Evolutionary conservation across 179 eudicot genomes (phyloP).

Genomic region (Sideroxylon spinosum): DNA sequence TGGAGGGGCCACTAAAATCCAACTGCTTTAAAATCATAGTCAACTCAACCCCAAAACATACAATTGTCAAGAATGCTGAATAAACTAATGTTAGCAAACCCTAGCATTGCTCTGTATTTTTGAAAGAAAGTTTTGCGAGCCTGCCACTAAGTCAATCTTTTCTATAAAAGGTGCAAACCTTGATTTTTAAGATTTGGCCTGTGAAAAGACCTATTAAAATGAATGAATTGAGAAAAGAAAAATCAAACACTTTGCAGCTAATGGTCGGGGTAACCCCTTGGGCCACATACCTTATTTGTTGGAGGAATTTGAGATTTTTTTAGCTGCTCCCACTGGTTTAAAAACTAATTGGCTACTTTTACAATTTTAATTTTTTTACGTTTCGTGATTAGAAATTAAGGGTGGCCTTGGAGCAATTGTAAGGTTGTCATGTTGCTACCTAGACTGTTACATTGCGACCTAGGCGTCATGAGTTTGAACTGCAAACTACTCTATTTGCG

Average conservation of each 20-base stretch:
- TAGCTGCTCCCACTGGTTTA: neutral
- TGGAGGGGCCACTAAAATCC: neutral
- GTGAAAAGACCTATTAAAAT: neutral
- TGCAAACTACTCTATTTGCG: too few species aligned
- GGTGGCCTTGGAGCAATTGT: too few species aligned
- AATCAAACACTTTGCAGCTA: neutral
- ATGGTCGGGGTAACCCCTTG: neutral
- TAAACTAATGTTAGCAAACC: neutral
- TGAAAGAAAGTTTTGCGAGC: neutral
- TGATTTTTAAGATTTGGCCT: neutral
- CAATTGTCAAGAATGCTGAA: neutral
- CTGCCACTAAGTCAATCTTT: neutral
- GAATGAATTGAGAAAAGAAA: neutral
- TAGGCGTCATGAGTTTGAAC: too few species aligned
- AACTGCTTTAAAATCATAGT: neutral
- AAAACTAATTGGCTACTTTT: neutral
- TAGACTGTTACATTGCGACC: too few species aligned
- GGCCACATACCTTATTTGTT: neutral
- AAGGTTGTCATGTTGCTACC: too few species aligned
- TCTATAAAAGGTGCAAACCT: neutral
- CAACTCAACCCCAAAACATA: neutral
- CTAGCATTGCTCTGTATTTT: neutral
- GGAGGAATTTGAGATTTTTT: neutral
- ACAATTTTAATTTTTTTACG: neutral
- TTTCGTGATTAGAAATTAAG: neutral